Evolutionary conservation across 1,284 basidiomycete genomes (phyloP), one percentile per base, ranked within the genome.

Genomic region (Kalmanozyma brasiliensis): DNA sequence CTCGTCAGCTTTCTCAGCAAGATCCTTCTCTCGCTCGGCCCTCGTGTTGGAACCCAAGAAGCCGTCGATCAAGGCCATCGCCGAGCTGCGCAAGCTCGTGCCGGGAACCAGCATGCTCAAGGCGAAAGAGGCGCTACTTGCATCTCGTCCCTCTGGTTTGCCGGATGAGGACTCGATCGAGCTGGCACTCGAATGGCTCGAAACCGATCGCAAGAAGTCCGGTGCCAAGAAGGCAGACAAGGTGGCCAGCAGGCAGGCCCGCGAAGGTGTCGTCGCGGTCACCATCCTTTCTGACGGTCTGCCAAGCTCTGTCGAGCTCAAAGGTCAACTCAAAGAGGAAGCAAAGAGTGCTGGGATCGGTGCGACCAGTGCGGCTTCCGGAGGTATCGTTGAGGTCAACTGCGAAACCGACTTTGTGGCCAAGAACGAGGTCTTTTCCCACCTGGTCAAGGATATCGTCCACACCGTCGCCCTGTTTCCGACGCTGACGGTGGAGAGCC

Each of bases 351-450:
- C 63, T 0, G 63, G 68, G 0, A 58, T 71, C 19, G 68, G 68
- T 16, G 56, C 66, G 4, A 64, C 74, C 1, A 52, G 65, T 13
- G 42, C 60, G 4, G 70, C 78, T 37, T 87, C 91, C 23, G 93
- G 91, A 7, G 89, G 90, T 13, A 91, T 97, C 86, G 86, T 97
- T 58, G 94, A 98, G 83, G 86, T 97, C 63, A 94, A 93, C 78
- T 97, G 94, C 85, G 94, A 98, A 85, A 97, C 94, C 37, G 94
- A 98, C 84, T 97, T 97, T 82, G 94, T 97, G 13, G 92, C 89
- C 16, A 85, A 92, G 69, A 95, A 93, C 79, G 88, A 90, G 58
- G 86, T 94, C 9, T 98, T 98, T 78, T 85, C 87, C 8, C 86
- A 86, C 58, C 87, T 95, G 26, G 89, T 91, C 13, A 85, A 87